These are phyloP conservation scores for Chamaenerion angustifolium DNA, from an alignment of 345 rosid genomes.

Conservation along the genomic window DNA sequence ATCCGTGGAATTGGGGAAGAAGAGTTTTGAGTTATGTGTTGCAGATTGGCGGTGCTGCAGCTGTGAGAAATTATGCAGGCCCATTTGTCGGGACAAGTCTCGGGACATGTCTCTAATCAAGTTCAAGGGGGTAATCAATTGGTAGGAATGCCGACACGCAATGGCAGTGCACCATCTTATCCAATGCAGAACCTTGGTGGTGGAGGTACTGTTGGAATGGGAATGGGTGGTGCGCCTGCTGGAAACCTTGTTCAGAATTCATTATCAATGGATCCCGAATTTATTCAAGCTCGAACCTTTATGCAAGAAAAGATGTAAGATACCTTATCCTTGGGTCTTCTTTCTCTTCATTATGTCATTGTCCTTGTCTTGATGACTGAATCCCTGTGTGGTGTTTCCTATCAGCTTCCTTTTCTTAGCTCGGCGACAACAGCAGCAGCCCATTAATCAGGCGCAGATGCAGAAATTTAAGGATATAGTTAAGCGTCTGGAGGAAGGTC, in stretches of 20 bases:
- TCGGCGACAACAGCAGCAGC: constrained; percentile 32
- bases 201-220: neutral
- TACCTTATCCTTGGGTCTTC: neutral
- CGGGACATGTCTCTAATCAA: constrained; percentile 28
- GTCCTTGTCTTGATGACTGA: constrained; percentile 6
- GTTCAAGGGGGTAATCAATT: constrained; percentile 9
- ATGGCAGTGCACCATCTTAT: constrained; percentile 19
- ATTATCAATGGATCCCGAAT: constrained; percentile 31
- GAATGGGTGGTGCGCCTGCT: neutral
- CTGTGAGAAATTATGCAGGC: constrained; percentile 12
- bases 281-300: constrained; percentile 23
- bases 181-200: constrained; percentile 21
- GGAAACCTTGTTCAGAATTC: constrained; percentile 1
- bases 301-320: constrained; percentile 54
- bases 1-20: no score
- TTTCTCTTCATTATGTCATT: neutral
- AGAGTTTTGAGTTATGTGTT: no score
- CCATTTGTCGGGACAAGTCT: constrained; percentile 30
- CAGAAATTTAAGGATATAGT: constrained; percentile 40
- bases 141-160: constrained; percentile 16
- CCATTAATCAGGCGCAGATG: constrained; percentile 31
- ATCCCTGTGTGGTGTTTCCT: constrained; percentile 6
- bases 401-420: constrained; percentile 36
- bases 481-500: constrained; percentile 80
- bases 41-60: no score